Conservation (phyloP, 345 rosid genomes). For the Anastatica hierochuntica region DNA sequence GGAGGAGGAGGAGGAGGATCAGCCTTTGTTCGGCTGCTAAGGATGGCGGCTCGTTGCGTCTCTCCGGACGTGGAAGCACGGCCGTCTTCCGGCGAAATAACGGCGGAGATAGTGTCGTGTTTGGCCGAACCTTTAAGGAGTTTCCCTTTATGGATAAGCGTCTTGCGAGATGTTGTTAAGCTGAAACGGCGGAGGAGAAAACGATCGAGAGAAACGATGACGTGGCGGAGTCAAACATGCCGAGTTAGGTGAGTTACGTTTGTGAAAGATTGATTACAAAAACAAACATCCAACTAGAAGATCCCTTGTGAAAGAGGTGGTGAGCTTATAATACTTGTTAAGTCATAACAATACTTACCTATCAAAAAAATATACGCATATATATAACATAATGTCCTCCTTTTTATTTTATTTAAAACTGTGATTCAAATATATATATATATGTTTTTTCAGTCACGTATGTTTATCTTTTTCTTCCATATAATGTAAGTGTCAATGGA, state of each 20-base stretch:
- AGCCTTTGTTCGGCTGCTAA: slow-evolving; percentile 26
- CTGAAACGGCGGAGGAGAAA: slow-evolving; percentile 29
- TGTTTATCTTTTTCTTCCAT: too few relatives aligned
- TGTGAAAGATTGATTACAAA: background rate
- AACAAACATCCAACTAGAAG: slow-evolving; percentile 4
- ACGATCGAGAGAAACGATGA: slow-evolving; percentile 18
- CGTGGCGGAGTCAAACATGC: slow-evolving; percentile 27
- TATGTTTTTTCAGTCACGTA: too few relatives aligned
- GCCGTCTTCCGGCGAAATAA: slow-evolving; percentile 38
- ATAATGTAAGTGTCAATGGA: too few relatives aligned
- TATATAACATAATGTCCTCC: too few relatives aligned
- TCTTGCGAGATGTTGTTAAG: slow-evolving; percentile 28
- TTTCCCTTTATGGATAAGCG: slow-evolving; percentile 30
- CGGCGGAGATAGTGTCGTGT: slow-evolving; percentile 31
- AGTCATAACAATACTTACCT: too few relatives aligned
- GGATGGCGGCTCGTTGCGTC: slow-evolving; percentile 50
- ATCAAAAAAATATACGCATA: too few relatives aligned
- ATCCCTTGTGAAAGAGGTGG: too few relatives aligned
- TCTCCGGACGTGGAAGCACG: slow-evolving; percentile 32
- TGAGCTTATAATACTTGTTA: too few relatives aligned
- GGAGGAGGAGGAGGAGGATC: slow-evolving; percentile 30
- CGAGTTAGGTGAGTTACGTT: slow-evolving; percentile 5
- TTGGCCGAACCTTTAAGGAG: slow-evolving; percentile 29
- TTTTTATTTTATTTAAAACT: too few relatives aligned
- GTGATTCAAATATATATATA: too few relatives aligned